These are phyloP conservation scores for Talinum fruticosum DNA, from an alignment of 148 eudicot genomes.

Conservation along the genomic window DNA sequence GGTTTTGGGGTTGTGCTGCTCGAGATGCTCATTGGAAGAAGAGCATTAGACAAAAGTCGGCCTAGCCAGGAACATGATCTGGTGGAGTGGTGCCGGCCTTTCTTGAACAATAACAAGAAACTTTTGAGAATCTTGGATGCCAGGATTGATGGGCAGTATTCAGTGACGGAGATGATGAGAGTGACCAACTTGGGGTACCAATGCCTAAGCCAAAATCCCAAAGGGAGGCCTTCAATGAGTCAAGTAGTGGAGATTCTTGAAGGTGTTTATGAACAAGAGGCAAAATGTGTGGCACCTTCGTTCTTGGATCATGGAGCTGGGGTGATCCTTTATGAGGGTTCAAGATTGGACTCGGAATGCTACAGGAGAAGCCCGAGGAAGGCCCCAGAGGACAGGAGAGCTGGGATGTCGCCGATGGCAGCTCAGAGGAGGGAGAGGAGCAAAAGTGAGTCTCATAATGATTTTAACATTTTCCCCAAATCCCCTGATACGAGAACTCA, in stretches of 20 bases:
- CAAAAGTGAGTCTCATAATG: conserved; percentile 55
- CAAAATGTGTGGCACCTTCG: conserved; percentile 31
- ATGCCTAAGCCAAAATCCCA: conserved; percentile 84
- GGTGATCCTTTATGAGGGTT: conserved; percentile 48
- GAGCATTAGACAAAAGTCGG: conserved; percentile 73
- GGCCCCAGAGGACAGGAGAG: conserved; percentile 34
- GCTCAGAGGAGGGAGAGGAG: conserved; percentile 35
- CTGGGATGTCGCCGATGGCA: background rate
- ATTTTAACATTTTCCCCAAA: conserved; percentile 26
- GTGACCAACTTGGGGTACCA: conserved; percentile 72
- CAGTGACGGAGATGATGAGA: conserved; percentile 50
- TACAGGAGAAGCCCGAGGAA: conserved; percentile 18
- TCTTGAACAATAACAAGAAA: conserved; percentile 68
- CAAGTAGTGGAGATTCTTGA: conserved; percentile 76
- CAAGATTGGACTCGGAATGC: conserved; percentile 18
- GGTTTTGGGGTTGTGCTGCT: conserved; percentile 85
- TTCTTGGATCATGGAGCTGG: conserved; percentile 37
- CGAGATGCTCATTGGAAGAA: conserved; percentile 86
- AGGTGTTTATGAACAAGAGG: conserved; percentile 47
- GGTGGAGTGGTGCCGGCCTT: conserved; percentile 83
- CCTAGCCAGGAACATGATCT: conserved; percentile 75
- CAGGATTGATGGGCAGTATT: conserved; percentile 75
- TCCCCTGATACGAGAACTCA: conserved; percentile 28
- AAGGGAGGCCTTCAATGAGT: conserved; percentile 76
- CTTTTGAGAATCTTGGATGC: conserved; percentile 60